Evolutionary conservation across 495 filamentous ascomycete species (phyloP).

Genomic region (Aspergillus avenaceus): DNA sequence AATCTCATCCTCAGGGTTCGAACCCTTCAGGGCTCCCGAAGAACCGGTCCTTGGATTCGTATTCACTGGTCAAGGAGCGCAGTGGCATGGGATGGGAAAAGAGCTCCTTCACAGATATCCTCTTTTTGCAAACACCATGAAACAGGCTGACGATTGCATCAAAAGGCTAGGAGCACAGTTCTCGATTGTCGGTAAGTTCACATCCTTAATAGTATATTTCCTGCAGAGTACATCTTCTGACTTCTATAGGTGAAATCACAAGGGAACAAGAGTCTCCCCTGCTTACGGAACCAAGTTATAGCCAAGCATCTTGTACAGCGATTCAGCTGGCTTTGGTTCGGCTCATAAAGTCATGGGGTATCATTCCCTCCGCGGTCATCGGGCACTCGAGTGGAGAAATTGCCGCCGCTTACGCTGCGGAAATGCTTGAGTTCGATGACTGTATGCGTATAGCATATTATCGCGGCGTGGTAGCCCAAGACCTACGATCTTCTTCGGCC

Average conservation of each 20-base stretch:
- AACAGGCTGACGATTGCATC: slow-evolving; percentile 7
- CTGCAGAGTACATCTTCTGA: background rate
- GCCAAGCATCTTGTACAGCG: slow-evolving; percentile 34
- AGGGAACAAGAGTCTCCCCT: background rate
- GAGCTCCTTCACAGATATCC: slow-evolving; percentile 44
- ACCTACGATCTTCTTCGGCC: slow-evolving; percentile 1
- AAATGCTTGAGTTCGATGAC: slow-evolving; percentile 19
- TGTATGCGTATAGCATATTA: slow-evolving; percentile 35
- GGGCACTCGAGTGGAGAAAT: slow-evolving; percentile 42
- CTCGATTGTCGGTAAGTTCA: background rate
- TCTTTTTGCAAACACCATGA: slow-evolving; percentile 18
- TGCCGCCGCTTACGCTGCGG: slow-evolving; percentile 35
- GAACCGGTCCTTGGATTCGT: slow-evolving; percentile 25
- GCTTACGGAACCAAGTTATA: slow-evolving; percentile 10
- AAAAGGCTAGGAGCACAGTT: background rate
- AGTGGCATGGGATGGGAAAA: slow-evolving; percentile 57
- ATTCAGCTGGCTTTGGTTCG: slow-evolving; percentile 34
- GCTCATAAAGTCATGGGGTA: slow-evolving; percentile 29
- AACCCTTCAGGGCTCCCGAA: slow-evolving; percentile 13
- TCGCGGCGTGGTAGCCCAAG: slow-evolving; percentile 21
- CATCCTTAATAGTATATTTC: background rate
- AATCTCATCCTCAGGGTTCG: slow-evolving; percentile 3
- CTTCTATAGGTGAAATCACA: background rate
- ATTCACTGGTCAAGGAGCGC: slow-evolving; percentile 41
- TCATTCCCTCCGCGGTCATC: slow-evolving; percentile 26